Evolutionary conservation across 495 filamentous ascomycete genomes (phyloP).

Genomic region (Neurospora sublineolata): DNA sequence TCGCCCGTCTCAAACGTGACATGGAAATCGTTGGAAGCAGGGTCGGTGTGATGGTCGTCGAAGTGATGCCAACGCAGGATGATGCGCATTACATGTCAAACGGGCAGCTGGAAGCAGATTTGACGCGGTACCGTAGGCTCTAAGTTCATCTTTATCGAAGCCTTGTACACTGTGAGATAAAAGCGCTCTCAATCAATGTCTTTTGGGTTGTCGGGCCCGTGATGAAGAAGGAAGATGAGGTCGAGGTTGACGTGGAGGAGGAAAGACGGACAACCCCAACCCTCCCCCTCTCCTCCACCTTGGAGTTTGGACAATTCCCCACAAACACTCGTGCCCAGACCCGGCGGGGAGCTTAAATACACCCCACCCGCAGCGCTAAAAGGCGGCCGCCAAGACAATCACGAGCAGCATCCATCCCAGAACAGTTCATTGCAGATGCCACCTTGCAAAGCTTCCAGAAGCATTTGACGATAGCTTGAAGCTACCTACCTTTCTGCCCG

Average conservation of each 20-base stretch:
- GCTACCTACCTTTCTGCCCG: neutral
- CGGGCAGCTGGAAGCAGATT: neutral
- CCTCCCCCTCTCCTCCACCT: neutral
- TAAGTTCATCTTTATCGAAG: neutral
- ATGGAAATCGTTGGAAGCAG: neutral
- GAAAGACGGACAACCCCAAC: neutral
- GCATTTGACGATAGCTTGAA: neutral
- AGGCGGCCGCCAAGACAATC: neutral
- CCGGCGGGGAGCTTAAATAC: neutral
- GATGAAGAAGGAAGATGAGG: neutral
- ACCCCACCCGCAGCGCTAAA: neutral
- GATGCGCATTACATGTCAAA: neutral
- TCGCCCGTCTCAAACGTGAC: neutral
- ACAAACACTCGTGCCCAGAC: neutral
- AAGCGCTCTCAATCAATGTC: neutral
- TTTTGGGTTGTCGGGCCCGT: neutral
- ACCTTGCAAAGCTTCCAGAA: neutral
- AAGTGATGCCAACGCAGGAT: neutral
- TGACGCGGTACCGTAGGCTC: neutral
- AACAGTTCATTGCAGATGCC: neutral
- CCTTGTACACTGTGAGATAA: neutral
- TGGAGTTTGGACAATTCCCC: neutral
- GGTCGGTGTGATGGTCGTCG: neutral
- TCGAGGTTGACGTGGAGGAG: neutral
- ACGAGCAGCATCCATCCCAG: neutral